Conservation (phyloP, 1,284 basidiomycete genomes). For the Fistulinella cinereoalba region DNA sequence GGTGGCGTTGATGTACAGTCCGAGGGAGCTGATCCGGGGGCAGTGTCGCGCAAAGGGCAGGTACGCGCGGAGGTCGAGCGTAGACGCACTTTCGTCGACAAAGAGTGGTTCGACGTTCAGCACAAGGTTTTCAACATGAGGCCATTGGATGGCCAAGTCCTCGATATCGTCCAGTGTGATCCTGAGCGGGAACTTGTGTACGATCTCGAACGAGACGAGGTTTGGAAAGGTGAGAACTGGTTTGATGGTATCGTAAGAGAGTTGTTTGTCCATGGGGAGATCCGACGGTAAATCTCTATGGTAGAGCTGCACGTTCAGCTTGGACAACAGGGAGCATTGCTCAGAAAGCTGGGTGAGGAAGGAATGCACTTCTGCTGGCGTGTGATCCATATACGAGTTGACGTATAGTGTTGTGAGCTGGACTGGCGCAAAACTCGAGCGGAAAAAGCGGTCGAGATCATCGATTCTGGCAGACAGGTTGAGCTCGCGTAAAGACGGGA, state of each 20-base stretch:
- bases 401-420: constrained; percentile 52
- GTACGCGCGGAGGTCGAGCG: constrained; percentile 50
- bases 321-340: constrained; percentile 44
- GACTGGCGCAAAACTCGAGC: constrained; percentile 42
- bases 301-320: constrained; percentile 40
- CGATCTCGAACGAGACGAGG: constrained; percentile 48
- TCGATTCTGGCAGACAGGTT: constrained; percentile 43
- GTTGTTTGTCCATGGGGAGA: constrained; percentile 30
- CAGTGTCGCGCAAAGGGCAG: constrained; percentile 54
- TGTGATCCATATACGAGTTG: constrained; percentile 44
- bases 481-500: constrained; percentile 54
- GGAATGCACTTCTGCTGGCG: constrained; percentile 39
- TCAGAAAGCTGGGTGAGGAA: constrained; percentile 45
- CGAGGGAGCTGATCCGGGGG: constrained; percentile 47
- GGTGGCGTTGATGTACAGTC: constrained; percentile 46
- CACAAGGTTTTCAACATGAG: constrained; percentile 44
- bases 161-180: constrained; percentile 48
- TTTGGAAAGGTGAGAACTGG: constrained; percentile 47
- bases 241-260: constrained; percentile 47
- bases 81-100: constrained; percentile 29
- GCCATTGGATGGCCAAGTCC: constrained; percentile 49
- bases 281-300: constrained; percentile 14
- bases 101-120: constrained; percentile 53
- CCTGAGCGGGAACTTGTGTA: constrained; percentile 50
- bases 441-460: constrained; percentile 47